Conservation (phyloP, 2,329 filamentous ascomycete genomes). For the Fusarium luffae region DNA sequence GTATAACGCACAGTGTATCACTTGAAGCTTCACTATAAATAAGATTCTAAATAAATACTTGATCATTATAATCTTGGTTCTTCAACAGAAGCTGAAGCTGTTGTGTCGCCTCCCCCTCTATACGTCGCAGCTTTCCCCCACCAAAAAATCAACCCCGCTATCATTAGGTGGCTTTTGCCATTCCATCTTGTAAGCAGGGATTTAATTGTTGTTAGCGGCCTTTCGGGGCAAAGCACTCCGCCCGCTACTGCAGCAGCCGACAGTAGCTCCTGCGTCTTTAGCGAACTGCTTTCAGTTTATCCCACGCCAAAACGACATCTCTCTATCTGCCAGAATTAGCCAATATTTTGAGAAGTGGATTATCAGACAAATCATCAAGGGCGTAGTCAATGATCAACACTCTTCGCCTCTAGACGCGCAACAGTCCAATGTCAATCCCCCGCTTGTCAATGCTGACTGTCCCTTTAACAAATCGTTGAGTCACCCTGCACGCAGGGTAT, state of each 20-base stretch:
- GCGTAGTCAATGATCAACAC: constrained; percentile 4
- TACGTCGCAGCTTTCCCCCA: constrained; percentile 38
- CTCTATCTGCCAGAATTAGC: constrained; percentile 20
- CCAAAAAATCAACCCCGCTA: constrained; percentile 38
- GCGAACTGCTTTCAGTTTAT: constrained; percentile 27
- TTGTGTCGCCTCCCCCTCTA: constrained; percentile 24
- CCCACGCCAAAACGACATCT: constrained; percentile 25
- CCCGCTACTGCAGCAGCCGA: constrained; percentile 43
- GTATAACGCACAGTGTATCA: not conserved
- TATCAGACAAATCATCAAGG: constrained; percentile 1
- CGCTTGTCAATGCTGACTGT: constrained; percentile 18
- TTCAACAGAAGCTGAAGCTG: constrained; percentile 6
- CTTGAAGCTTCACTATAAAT: not conserved
- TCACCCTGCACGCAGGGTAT: constrained; percentile 21
- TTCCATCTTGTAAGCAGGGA: constrained; percentile 3
- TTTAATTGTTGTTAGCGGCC: constrained; percentile 31
- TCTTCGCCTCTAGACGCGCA: constrained; percentile 4
- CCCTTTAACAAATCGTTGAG: constrained; percentile 31
- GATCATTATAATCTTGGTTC: not conserved
- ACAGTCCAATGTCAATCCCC: constrained; percentile 5
- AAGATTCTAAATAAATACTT: not conserved
- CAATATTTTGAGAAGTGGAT: constrained; percentile 13
- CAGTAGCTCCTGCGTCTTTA: constrained; percentile 38
- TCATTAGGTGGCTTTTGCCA: constrained; percentile 30
- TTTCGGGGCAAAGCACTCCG: constrained; percentile 44